A percentile compares a stretch with the other conserved stretches of the same genome.
phyloP scores from a whole-genome alignment of 495 filamentous ascomycete genomes.

The Rhizodiscina lignyota region DNA sequence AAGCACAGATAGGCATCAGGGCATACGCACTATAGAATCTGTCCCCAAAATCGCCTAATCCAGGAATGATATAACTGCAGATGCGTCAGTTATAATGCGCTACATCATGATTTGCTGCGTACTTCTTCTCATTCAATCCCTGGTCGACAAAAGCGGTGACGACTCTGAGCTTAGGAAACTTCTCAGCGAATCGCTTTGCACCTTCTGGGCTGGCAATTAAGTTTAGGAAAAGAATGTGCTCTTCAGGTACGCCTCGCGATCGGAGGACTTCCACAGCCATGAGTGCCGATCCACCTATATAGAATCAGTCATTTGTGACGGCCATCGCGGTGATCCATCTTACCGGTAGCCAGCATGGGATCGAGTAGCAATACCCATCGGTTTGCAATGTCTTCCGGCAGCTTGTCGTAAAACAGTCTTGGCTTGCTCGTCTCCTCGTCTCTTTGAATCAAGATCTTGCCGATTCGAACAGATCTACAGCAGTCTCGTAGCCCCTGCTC shows the following conservation, averaged over 20 bases:
- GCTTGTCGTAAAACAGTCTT: constrained; percentile 90
- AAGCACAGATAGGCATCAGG: no score
- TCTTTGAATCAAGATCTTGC: constrained; percentile 93
- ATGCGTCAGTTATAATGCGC: constrained; percentile 5
- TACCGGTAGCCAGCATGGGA: constrained; percentile 97
- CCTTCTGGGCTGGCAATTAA: constrained; percentile 90
- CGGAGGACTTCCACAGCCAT: constrained; percentile 91
- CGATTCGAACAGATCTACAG: constrained; percentile 88
- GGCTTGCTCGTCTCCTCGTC: constrained; percentile 90
- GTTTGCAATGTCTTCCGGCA: constrained; percentile 81
- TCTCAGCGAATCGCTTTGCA: constrained; percentile 72
- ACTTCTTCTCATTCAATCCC: constrained; percentile 96
- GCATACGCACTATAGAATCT: constrained; percentile 91
- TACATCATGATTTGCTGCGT: constrained; percentile 15
- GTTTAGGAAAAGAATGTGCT: constrained; percentile 89
- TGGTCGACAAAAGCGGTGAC: constrained; percentile 96
- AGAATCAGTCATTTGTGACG: constrained; percentile 2
- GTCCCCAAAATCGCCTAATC: constrained; percentile 92
- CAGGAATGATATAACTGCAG: constrained; percentile 83
- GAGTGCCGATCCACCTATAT: constrained; percentile 74
- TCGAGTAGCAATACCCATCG: constrained; percentile 92
- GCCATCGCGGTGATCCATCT: constrained; percentile 10
- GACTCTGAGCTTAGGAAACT: constrained; percentile 80
- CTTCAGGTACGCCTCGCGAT: constrained; percentile 78
- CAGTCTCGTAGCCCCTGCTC: constrained; percentile 93